Percentiles rank a stretch among this genome's conserved stretches.
These are phyloP conservation scores for Alternaria sp. DNA, from an alignment of 2,329 filamentous ascomycete species.

Conservation along the genomic window DNA sequence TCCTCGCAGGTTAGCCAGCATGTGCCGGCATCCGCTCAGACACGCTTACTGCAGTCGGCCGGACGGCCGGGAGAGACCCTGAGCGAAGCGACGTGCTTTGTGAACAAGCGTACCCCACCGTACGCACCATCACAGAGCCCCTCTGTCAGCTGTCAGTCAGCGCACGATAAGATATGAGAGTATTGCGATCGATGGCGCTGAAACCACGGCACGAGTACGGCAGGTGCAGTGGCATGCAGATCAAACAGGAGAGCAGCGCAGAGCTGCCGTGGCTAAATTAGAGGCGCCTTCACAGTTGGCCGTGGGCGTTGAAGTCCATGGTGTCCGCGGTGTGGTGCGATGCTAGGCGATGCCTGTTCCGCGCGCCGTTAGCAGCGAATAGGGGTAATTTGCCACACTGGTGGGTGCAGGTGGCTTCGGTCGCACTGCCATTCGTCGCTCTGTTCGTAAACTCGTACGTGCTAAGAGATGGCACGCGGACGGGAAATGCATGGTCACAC, in stretches of 20 bases:
- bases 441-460: slow-evolving; percentile 10
- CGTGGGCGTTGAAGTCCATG: slow-evolving; percentile 12
- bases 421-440: slow-evolving; percentile 5
- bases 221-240: slow-evolving; percentile 13
- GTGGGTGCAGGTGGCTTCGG: slow-evolving; percentile 7
- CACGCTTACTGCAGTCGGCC: slow-evolving; percentile 15
- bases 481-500: not conserved
- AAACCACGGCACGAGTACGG: slow-evolving; percentile 6
- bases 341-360: slow-evolving; percentile 2
- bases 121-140: slow-evolving; percentile 1
- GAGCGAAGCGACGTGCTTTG: slow-evolving; percentile 8
- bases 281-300: slow-evolving; percentile 4
- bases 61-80: slow-evolving; percentile 13
- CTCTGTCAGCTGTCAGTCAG: not conserved
- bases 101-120: slow-evolving; percentile 10
- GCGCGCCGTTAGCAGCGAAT: slow-evolving; percentile 8
- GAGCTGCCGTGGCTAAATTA: not conserved
- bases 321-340: not conserved
- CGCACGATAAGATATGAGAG: not conserved
- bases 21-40: slow-evolving; percentile 5
- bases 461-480: not conserved
- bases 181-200: slow-evolving; percentile 6
- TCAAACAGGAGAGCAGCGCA: slow-evolving; percentile 23
- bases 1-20: slow-evolving; percentile 1
- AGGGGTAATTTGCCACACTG: slow-evolving; percentile 17